Evolutionary conservation across 208 protist species (phyloP), one percentile per base, ranked within the genome.

Genomic region (Tritrichomonas foetus): DNA sequence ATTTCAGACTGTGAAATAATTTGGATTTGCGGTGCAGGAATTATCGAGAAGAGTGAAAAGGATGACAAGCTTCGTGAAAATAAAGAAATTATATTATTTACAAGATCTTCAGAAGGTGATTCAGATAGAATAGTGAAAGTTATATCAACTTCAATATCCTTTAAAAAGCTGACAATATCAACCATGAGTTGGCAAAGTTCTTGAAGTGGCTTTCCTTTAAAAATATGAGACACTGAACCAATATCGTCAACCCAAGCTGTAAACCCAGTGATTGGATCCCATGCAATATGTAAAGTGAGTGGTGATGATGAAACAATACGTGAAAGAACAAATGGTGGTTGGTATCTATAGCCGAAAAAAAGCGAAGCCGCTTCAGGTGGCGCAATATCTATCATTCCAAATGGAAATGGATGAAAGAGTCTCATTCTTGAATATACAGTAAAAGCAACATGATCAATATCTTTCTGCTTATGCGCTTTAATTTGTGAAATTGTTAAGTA

Each of bases 331-430:
- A 20, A 50, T 20, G 78, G 78, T 14, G 41, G 78, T 27, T 57
- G 78, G 30, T 89, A 89, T 61, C 78, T 53, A n/a, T 57, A 89
- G 25, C 78, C 78, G 30, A 89, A 89, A 33, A 89, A 61, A 22
- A 44, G 39, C 0, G 78, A 16, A 11, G 74, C 41, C 33, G 41
- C 27, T 41, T 33, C 78, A 53, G 33, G 25, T 25, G 33, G 33
- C 3, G 41, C 47, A 8, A 89, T 44, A 33, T 14, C 25, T 44
- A 89, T 49, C 78, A 89, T 89, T 49, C 78, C 78, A 20, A 89
- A 61, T 27, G 78, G 78, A 20, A 16, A 3, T 39, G 78, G 78
- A 9, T 25, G 25, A 47, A 89, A 89, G 5, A 89, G 13, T 89
- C 78, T 53, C 3, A 89, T 49, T 57, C 78, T 25, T 8, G 41